Evolutionary conservation across 768 basidiomycete species (phyloP), one percentile per base, ranked within the genome.

Genomic region (Imleria badia): DNA sequence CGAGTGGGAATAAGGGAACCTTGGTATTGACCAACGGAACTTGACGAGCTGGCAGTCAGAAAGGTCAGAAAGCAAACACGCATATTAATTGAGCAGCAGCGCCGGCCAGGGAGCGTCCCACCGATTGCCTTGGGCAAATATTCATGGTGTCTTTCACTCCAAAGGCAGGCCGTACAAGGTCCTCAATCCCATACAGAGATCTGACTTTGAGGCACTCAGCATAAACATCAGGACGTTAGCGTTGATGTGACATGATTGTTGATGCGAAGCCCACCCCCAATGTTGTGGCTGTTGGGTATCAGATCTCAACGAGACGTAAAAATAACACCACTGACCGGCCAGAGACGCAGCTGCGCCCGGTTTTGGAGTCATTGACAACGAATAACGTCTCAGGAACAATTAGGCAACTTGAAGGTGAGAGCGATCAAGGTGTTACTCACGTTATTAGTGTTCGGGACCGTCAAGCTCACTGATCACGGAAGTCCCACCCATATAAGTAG

Each of bases 41-140:
- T 75, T 3, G 79, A 79, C 0, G 76, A 72, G 10, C 67, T 73
- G 31, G 82, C 79, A 51, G 84, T 84, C 49, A 84, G 72, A 72
- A 81, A 88, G 1, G 82, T 83, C 26, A 86, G 72, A 22, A 69
- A 71, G 61, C 84, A 84, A 68, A 86, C 83, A 68, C 4, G 26
- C 26, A 26, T 26, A 52, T 1, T 79, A 80, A 66, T 83, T 85
- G 19, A 84, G 56, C 13, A 80, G 66, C 38, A 86, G 70, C 6
- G 83, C 72, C n/a, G 33, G 55, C 49, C 52, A 55, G 29, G 71
- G 71, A 19, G 72, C 70, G 42, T 72, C 73, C 55, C 69, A 54
- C 6, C 65, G 56, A 54, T 73, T 69, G 30, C 73, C 75, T 42
- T 64, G 63, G 33, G 68, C 67, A 49, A 78, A 75, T 34, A 78